These are phyloP conservation scores for Aspergillus fischeri DNA, from an alignment of 2,329 filamentous ascomycete genomes.

Conservation along the genomic window DNA sequence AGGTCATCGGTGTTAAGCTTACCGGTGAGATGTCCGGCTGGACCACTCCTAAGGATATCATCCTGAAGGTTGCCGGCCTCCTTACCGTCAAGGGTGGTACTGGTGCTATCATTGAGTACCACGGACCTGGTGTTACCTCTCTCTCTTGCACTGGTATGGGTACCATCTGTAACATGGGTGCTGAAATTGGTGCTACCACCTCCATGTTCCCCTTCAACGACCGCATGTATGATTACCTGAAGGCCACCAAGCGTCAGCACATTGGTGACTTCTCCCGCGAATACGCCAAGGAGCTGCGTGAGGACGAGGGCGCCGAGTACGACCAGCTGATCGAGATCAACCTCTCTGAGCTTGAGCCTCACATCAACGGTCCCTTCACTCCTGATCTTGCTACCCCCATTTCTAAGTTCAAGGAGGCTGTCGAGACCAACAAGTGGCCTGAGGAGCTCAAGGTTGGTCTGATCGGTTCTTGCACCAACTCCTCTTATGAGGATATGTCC, in stretches of 20 bases:
- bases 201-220: conserved; percentile 98
- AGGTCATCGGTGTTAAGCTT: conserved; percentile 93
- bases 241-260: conserved; percentile 79
- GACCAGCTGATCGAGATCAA: conserved; percentile 96
- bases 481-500: conserved; percentile 83
- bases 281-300: conserved; percentile 80
- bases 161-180: conserved; percentile 69
- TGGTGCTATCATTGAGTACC: conserved; percentile 64
- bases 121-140: conserved; percentile 66
- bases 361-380: conserved; percentile 98
- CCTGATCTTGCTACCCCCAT: conserved; percentile 96
- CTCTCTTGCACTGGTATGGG: conserved; percentile 83
- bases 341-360: conserved; percentile 88
- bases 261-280: conserved; percentile 86
- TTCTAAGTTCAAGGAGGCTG: conserved; percentile 93
- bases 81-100: conserved; percentile 98
- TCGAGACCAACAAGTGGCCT: conserved; percentile 93
- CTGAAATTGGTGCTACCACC: conserved; percentile 70
- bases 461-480: conserved; percentile 98
- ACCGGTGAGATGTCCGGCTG: conserved; percentile 86
- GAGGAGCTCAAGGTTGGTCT: conserved; percentile 94
- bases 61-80: conserved; percentile 94
- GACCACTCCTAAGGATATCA: conserved; percentile 94
- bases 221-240: conserved; percentile 93
- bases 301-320: conserved; percentile 89